Conservation (phyloP, 2,329 filamentous ascomycete species). For the Colletotrichum graminicola region DNA sequence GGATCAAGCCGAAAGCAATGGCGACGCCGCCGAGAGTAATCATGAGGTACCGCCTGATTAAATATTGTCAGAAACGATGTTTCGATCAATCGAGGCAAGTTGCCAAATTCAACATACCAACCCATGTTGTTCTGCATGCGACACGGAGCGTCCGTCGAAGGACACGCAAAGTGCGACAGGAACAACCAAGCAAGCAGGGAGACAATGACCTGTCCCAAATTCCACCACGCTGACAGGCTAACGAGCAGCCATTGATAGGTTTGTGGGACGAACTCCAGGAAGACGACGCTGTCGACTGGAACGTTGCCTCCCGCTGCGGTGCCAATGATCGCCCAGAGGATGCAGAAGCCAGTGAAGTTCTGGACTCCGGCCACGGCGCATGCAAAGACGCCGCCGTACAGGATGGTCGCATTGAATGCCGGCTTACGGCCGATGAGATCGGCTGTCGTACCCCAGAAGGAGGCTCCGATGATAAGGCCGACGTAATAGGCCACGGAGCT, state of each 20-base stretch:
- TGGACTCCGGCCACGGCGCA: constrained; percentile 68
- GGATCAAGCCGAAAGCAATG: constrained; percentile 57
- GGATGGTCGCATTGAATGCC: constrained; percentile 60
- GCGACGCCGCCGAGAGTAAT: constrained; percentile 60
- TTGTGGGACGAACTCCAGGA: constrained; percentile 63
- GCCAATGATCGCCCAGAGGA: constrained; percentile 65
- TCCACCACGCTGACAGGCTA: constrained; percentile 63
- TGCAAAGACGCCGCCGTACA: constrained; percentile 65
- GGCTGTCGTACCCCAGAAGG: constrained; percentile 58
- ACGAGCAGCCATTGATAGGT: constrained; percentile 62
- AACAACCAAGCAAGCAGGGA: constrained; percentile 60
- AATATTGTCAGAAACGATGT: background rate
- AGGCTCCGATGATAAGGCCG: constrained; percentile 59
- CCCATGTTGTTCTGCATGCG: constrained; percentile 60
- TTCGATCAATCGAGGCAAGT: background rate
- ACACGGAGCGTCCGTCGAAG: constrained; percentile 50
- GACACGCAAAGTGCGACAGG: constrained; percentile 57
- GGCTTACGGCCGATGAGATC: constrained; percentile 57
- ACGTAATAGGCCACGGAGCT: constrained; percentile 55
- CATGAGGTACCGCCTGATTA: constrained; percentile 56
- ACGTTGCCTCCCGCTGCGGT: constrained; percentile 62
- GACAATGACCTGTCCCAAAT: constrained; percentile 62
- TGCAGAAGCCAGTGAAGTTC: constrained; percentile 68
- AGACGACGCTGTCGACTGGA: constrained; percentile 64
- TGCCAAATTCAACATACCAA: constrained; percentile 49